Evolutionary conservation across 345 rosid genomes (phyloP), one percentile per base, ranked within the genome.

Genomic region (Eucalyptus camaldulensis): DNA sequence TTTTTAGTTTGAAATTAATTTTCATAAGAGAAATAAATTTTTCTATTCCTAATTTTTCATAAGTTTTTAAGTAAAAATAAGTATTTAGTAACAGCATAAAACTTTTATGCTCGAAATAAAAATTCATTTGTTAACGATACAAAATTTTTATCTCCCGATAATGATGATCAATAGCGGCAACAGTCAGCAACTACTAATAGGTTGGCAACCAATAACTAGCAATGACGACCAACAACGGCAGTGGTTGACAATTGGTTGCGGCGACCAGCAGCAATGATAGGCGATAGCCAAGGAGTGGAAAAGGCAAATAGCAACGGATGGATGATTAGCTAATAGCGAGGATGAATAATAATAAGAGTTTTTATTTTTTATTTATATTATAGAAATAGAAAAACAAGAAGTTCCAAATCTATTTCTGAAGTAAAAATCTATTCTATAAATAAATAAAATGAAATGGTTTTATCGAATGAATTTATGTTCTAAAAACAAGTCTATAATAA

Each of bases 91-190:
- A 53, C 0, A 21, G 0, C 0, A 53, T 19, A 21, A 53, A 53
- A 19, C 0, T 53, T 19, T 0, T 19, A 53, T 53, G 8, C 0
- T 0, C 0, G 0, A 53, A 53, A 53, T 53, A 21, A 0, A 53
- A 53, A 19, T 53, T 53, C 0, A 1, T 8, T 53, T 10, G 0
- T 53, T 53, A 19, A 53, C 0, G 0, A 53, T 53, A 4, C 25
- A 19, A 53, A 19, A 0, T 8, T 53, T 19, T 53, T 19, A 2
- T 53, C 24, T 19, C 24, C 2, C 2, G 0, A 53, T 5, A 0
- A 1, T 0, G 10, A 53, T 1, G 0, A 53, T 19, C 1, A 0
- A 0, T 53, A 3, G 5, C 1, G 0, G 0, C 22, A 0, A 53
- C 2, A 53, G 2, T 53, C 0, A 17, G 0, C 2, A 0, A 51